Base-by-base conservation (phyloP, 2,329 filamentous ascomycete species). In the Trichoderma cornu-damae region DNA sequence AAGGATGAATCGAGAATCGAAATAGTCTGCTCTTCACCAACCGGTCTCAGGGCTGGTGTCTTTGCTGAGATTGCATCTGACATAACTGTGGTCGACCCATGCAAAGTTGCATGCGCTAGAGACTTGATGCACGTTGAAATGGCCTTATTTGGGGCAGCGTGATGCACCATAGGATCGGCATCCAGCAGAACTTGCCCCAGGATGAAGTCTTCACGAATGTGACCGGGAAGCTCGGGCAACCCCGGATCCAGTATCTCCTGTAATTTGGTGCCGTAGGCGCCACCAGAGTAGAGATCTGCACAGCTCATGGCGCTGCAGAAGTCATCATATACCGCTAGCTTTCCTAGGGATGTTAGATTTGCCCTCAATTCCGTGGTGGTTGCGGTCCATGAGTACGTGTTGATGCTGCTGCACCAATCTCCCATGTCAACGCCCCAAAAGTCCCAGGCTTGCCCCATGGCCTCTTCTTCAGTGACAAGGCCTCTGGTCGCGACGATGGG, bases 371-470 rank as follows among this genome's bases (percentile, higher is more conserved):
- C 48, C 6, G 34, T 16, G 28, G 48, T 44, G 9, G 34, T 71
- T 72, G 40, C 12, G 5, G 73, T 71, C 72, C 77, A 79, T 1
- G 66, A 62, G 1, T 65, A 54, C 52, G 80, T 61, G 42, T 74
- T 69, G 22, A 73, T 61, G 20, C 70, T 73, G 48, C 72, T 71
- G 64, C 77, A 75, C 74, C 83, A 85, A 58, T 86, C 78, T 14
- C 80, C 79, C 20, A 85, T 67, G 64, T 86, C 84, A 28, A 91
- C 69, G 18, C 76, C 73, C 86, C 89, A 93, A 60, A 83, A 81
- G 34, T 84, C 75, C 79, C 87, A 88, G 1, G 79, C 72, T 69
- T 91, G 84, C 42, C 79, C 77, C 60, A 88, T 71, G 2, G 86
- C 71, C 63, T 90, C 85, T 49, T 86, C 80, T 59, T 88, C 81